Percentiles rank a stretch among this genome's conserved stretches.
Evolutionary conservation across 306 rosid species (phyloP).

Genomic region (Sophora flavescens): DNA sequence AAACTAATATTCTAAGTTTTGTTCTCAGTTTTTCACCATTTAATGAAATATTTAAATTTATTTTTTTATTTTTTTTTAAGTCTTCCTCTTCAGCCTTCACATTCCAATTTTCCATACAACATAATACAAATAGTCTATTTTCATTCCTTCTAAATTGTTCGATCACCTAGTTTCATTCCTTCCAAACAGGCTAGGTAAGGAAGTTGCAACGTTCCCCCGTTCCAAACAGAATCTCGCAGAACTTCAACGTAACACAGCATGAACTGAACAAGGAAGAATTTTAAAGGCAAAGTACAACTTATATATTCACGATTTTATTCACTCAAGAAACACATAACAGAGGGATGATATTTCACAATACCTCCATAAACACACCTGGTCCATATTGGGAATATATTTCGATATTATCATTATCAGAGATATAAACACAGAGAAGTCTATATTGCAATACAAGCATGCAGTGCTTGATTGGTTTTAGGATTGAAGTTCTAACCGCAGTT

Average conservation of each 20-base stretch:
- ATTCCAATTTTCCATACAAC: background rate
- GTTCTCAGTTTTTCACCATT: background rate
- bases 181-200: background rate
- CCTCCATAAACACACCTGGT: conserved; percentile 38
- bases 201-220: conserved; percentile 1
- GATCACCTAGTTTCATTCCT: background rate
- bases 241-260: conserved; percentile 25
- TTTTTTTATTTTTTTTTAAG: no score
- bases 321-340: conserved; percentile 16
- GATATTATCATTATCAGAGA: conserved; percentile 23
- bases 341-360: conserved; percentile 30
- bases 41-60: background rate
- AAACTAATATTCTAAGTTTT: background rate
- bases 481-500: conserved; percentile 35
- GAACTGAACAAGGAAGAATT: background rate
- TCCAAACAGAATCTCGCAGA: background rate
- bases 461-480: conserved; percentile 9
- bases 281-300: background rate
- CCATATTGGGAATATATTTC: conserved; percentile 29
- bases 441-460: conserved; percentile 29
- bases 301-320: conserved; percentile 25
- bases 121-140: conserved; percentile 4
- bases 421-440: conserved; percentile 17
- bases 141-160: conserved; percentile 3
- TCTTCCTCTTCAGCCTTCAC: background rate